A percentile compares a stretch with the other conserved stretches of the same genome.
phyloP scores from a whole-genome alignment of 2,329 filamentous ascomycete species.

The Fusarium nelsonii region DNA sequence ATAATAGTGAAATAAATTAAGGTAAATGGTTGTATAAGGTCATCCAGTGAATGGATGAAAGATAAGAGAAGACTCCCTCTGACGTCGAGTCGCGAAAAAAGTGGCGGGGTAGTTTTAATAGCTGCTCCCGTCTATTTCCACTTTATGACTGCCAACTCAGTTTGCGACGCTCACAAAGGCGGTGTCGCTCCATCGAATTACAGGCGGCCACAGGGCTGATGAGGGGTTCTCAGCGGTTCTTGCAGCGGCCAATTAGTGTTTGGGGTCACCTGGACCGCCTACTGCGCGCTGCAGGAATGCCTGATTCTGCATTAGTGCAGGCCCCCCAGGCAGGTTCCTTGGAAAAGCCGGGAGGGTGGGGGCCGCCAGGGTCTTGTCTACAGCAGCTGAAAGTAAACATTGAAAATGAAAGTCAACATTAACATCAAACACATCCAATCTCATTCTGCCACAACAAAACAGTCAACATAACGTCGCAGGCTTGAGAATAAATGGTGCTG shows the following conservation, averaged over 20 bases:
- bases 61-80: conserved; percentile 34
- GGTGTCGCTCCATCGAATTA: conserved; percentile 46
- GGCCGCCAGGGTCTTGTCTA: conserved; percentile 16
- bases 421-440: conserved; percentile 28
- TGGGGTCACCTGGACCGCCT: conserved; percentile 14
- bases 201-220: conserved; percentile 44
- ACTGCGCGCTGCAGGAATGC: conserved; percentile 38
- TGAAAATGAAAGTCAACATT: conserved; percentile 38
- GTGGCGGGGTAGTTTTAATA: conserved; percentile 46
- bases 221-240: conserved; percentile 41
- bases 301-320: conserved; percentile 47
- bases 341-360: conserved; percentile 9
- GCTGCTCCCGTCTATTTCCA: not conserved
- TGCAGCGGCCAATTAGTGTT: conserved; percentile 35
- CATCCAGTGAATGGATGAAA: conserved; percentile 40
- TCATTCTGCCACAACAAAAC: conserved; percentile 25
- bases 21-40: conserved; percentile 29
- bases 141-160: conserved; percentile 13
- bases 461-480: conserved; percentile 8
- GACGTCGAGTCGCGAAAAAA: conserved; percentile 39
- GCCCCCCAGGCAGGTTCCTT: not conserved
- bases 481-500: conserved; percentile 29
- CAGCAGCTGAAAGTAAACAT: conserved; percentile 40
- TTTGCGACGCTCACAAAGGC: conserved; percentile 35
- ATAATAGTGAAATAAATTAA: conserved; percentile 22